Base-by-base conservation (phyloP, 768 basidiomycete species). In the Kondoa subrosea region DNA sequence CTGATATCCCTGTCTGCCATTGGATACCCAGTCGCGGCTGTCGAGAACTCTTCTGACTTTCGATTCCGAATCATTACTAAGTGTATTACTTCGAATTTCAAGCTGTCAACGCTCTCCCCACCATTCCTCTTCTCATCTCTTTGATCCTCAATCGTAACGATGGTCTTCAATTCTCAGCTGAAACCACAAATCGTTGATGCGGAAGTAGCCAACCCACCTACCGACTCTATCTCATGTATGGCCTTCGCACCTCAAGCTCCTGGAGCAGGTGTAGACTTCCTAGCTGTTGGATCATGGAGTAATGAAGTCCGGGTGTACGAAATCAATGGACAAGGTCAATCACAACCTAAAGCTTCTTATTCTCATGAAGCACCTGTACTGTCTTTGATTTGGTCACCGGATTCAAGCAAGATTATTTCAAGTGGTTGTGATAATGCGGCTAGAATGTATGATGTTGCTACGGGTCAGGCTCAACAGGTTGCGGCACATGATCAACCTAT, bases 341-440 rank as follows among this genome's bases (percentile, higher is more conserved):
- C 88, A 73, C 85, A 88, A 76, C 88, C 88, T 21, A 91, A 90
- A 78, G 91, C 91, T 0, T 86, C 88, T 83, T 93, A 91, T 76
- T 79, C 79, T 34, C 93, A 97, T 74, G 88, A 91, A 75, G 91
- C 85, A 0, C 93, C 93, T 1, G 91, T 91, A 0, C 77, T 97
- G 71, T 83, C 85, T 69, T 82, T 92, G 1, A 87, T 87, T 72
- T 97, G 93, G 92, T 89, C 86, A 78, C 64, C 71, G 69, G 70
- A 73, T 63, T 92, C 92, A 25, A 86, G 83, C 74, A 90, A 91
- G 79, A 81, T 92, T 34, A 84, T 95, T 71, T 95, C 91, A 15
- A 89, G 87, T 2, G 92, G 93, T 61, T 88, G 88, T 4, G 93
- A 99, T 80, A 95, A 96, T 76, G 87, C 89, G 0, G 93, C 84